Evolutionary conservation across 2,329 filamentous ascomycete species (phyloP).

Genomic region (Bipolaris oryzae): DNA sequence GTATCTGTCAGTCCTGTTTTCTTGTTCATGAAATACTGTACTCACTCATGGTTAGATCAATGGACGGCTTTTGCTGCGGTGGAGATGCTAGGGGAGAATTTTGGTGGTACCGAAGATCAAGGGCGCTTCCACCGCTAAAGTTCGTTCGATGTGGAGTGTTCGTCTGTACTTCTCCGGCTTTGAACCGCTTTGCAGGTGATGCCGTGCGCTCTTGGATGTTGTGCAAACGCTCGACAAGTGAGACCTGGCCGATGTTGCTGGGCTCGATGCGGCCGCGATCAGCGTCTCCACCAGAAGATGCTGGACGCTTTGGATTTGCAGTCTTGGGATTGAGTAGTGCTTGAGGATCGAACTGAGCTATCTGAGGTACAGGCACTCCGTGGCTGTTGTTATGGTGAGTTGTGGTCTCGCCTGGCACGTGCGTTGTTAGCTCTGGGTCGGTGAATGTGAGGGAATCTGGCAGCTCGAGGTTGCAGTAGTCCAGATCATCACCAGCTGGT

Average conservation of each 20-base stretch:
- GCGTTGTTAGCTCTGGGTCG: conserved; percentile 26
- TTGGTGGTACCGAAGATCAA: conserved; percentile 52
- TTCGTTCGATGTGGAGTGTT: conserved; percentile 25
- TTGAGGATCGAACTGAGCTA: conserved; percentile 33
- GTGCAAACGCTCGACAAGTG: conserved; percentile 77
- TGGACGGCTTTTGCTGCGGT: conserved; percentile 19
- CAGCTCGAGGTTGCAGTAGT: background rate
- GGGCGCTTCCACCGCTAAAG: conserved; percentile 39
- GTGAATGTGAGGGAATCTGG: conserved; percentile 5
- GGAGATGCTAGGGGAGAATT: conserved; percentile 6
- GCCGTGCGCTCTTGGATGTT: conserved; percentile 71
- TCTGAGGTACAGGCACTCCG: conserved; percentile 18
- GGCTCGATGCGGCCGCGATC: conserved; percentile 34
- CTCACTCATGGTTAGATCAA: conserved; percentile 47
- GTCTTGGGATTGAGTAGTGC: conserved; percentile 45
- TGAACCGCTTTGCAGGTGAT: conserved; percentile 54
- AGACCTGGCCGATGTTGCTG: conserved; percentile 55
- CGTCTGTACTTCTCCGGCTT: conserved; percentile 30
- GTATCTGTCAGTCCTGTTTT: conserved; percentile 31
- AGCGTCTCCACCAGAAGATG: conserved; percentile 25
- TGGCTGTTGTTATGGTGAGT: conserved; percentile 19
- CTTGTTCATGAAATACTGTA: background rate
- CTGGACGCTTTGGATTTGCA: conserved; percentile 39
- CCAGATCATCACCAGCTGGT: background rate
- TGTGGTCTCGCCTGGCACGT: conserved; percentile 26